phyloP scores from a whole-genome alignment of 345 rosid species.

The Populus davidiana region DNA sequence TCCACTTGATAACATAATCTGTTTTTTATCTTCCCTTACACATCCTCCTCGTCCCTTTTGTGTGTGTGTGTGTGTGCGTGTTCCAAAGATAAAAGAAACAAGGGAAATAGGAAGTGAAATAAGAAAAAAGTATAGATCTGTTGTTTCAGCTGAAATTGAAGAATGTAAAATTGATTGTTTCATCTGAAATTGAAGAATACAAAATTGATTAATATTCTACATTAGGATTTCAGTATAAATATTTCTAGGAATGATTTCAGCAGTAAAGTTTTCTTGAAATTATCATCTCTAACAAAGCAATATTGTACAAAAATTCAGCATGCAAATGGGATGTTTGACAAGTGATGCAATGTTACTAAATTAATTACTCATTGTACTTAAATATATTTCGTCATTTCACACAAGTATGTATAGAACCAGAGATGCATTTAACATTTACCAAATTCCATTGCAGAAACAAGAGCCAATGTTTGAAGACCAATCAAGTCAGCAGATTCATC shows the following conservation, averaged over 20 bases:
- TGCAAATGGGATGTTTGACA: not conserved
- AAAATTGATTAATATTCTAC: not conserved
- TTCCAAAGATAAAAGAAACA: not conserved
- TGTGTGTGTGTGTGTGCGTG: too few relatives aligned
- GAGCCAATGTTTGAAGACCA: conserved; percentile 28
- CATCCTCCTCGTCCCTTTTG: not conserved
- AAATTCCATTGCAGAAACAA: conserved; percentile 25
- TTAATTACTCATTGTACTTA: not conserved
- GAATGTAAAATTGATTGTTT: not conserved
- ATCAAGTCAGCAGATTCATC: conserved; percentile 25
- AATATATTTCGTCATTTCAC: not conserved
- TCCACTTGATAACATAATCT: not conserved
- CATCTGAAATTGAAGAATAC: not conserved
- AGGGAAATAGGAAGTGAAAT: not conserved
- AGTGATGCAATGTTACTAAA: not conserved
- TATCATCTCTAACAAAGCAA: not conserved
- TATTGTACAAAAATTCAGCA: not conserved
- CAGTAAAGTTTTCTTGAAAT: not conserved
- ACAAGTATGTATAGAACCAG: not conserved
- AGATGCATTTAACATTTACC: conserved; percentile 15
- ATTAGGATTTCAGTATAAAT: not conserved
- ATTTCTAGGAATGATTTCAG: not conserved
- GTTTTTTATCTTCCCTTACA: not conserved
- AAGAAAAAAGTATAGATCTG: not conserved
- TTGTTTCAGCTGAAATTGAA: not conserved